Base-by-base conservation (phyloP, 176 grass and related monocot species). In the Carex pumila region DNA sequence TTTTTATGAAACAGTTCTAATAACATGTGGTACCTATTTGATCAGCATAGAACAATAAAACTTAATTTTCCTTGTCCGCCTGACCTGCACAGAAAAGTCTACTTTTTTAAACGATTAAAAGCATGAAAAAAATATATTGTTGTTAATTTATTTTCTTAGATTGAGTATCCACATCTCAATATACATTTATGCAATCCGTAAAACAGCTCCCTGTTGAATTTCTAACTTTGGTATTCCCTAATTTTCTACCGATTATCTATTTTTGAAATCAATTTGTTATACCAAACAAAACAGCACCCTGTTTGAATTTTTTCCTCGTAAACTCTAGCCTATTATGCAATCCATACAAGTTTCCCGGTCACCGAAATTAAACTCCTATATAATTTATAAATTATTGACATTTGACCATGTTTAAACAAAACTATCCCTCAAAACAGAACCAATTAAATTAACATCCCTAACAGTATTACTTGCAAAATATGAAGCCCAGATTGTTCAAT, bases 161-260 rank as follows among this genome's bases (percentile, higher is more conserved):
- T 50, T 50, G 9, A 50, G 47, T 50, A 12, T 1, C 1, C 47
- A 10, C 47, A 50, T 50, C 47, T 50, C 2, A 11, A 11, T 12
- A 50, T 50, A 50, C 47, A 50, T 50, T 50, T 12, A 11, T 50
- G 47, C 47, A 50, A 50, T 2, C 47, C 47, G 11, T 50, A 50
- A 49, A 50, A 50, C 47, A 50, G 11, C 47, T 50, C 10, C 47
- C 47, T 50, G 47, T 50, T 50, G 9, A 50, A 50, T 50, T 50
- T 50, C 47, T 50, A 11, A 50, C 47, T 50, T 50, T 50, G 10
- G 10, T 12, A 50, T 67, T 19, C 41, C 31, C 43, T 68, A 55
- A 34, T 83, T 83, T 83, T 43, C 31, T 53, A 66, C 41, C 30
- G 19, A 82, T 82, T 82, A 53, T 41, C 60, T 64, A 64, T 82